Conservation (phyloP, 2,329 filamentous ascomycete species). For the Colletotrichum spaethianum region DNA sequence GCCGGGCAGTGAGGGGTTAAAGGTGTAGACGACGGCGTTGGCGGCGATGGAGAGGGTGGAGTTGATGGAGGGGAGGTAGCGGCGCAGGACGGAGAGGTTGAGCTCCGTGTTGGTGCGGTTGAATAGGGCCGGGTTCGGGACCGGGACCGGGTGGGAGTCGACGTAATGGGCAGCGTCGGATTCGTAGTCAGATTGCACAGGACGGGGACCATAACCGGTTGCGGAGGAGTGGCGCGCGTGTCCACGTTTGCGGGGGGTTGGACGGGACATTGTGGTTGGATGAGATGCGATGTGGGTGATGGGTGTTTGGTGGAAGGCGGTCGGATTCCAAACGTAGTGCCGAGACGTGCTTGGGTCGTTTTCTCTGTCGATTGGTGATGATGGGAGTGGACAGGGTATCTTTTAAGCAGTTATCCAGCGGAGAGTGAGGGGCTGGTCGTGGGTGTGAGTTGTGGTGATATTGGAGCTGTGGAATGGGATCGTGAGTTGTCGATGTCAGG, state of each 20-base stretch:
- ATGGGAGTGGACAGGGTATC: too few species aligned
- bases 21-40: conserved; percentile 89
- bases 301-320: conserved; percentile 27
- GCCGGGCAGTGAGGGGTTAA: conserved; percentile 72
- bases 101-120: conserved; percentile 85
- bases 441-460: not conserved
- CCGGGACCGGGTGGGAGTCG: conserved; percentile 55
- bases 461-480: not conserved
- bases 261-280: conserved; percentile 56
- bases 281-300: conserved; percentile 19
- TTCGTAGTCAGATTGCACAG: conserved; percentile 72
- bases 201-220: conserved; percentile 51
- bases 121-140: conserved; percentile 66
- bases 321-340: conserved; percentile 29
- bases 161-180: conserved; percentile 71
- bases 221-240: conserved; percentile 60
- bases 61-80: conserved; percentile 82
- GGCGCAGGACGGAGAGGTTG: conserved; percentile 86
- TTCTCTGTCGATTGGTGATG: not conserved
- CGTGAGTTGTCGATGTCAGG: not conserved
- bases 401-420: not conserved
- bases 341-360: not conserved
- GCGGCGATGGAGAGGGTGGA: conserved; percentile 85
- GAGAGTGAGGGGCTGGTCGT: not conserved
- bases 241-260: conserved; percentile 56